A percentile compares a stretch with the other conserved stretches of the same genome.
These are phyloP conservation scores for Microglena sp. DNA, from an alignment of 139 green algal species.

Conservation along the genomic window DNA sequence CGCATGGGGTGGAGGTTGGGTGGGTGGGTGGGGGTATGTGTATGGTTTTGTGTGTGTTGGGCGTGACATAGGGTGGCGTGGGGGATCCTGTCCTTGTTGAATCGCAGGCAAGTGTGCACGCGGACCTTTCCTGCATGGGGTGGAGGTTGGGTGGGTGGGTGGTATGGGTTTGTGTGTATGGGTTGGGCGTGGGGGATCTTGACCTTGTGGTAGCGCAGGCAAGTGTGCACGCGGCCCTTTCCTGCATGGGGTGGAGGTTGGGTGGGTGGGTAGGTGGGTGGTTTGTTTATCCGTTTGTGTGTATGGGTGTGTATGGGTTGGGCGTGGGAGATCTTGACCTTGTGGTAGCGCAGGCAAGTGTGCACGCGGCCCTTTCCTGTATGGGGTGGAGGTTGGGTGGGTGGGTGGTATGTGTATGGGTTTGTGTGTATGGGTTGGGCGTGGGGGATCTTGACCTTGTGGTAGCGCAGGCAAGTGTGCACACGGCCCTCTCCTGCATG, in stretches of 20 bases:
- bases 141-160: too few species aligned
- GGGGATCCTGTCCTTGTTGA: slow-evolving; percentile 31
- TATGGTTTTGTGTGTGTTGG: not conserved
- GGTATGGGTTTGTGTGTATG: too few species aligned
- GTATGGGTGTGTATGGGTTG: too few species aligned
- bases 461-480: slow-evolving; percentile 64
- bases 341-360: slow-evolving; percentile 57
- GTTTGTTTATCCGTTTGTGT: too few species aligned
- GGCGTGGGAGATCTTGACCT: slow-evolving; percentile 19
- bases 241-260: too few species aligned
- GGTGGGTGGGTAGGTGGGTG: too few species aligned
- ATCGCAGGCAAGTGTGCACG: slow-evolving; percentile 68
- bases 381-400: too few species aligned
- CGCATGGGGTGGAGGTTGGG: not conserved
- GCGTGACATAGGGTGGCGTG: too few species aligned
- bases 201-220: slow-evolving; percentile 49
- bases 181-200: too few species aligned
- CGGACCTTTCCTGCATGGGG: too few species aligned
- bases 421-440: slow-evolving; percentile 30
- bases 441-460: slow-evolving; percentile 25
- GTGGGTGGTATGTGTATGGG: slow-evolving; percentile 60
- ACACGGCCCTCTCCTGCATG: too few species aligned
- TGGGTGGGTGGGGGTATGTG: not conserved
- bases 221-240: slow-evolving; percentile 67
- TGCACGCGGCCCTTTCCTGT: slow-evolving; percentile 66